Base-by-base conservation (phyloP, 2,329 filamentous ascomycete genomes). In the Aspergillus sp. region DNA sequence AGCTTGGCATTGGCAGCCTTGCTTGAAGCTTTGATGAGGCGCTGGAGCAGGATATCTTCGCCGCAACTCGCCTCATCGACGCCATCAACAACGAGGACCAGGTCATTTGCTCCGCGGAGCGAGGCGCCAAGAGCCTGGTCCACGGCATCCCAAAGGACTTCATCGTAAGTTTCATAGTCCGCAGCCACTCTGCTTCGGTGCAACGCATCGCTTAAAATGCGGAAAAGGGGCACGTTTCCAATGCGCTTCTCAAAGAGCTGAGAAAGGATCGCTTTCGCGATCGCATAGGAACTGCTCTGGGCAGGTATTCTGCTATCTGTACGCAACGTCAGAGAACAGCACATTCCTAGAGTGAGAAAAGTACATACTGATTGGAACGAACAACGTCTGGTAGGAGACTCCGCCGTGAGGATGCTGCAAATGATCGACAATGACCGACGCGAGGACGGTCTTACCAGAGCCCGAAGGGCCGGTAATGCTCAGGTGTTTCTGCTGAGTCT, bases 401-500 rank as follows among this genome's bases (percentile, higher is more conserved):
- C 76, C 76, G 9, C 70, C 72, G 38, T 79, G 74, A 4, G 75
- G 70, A 48, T 77, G 70, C 60, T 79, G 77, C 22, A 80, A 67
- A 56, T 74, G 71, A 47, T 80, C 77, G 9, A 74, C 68, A 52
- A 80, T 76, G 8, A 79, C 76, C 0, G 76, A 76, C 7, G 77
- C 72, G 23, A 77, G 55, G 2, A 79, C 71, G 2, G 75, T 75
- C 67, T 78, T 80, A 31, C 77, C 77, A 3, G 76, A 76, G 6
- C 77, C 77, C 8, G 76, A 66, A 50, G 73, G 69, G 22, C 77
- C 77, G 25, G 77, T 80, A 46, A 86, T 76, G 23, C 80, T 66
- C 34, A 86, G 69, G 2, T 79, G 74, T 15, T 76, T 74, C 31
- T 83, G 73, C 0, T 77, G 68, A 47, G 79, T 79, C 54, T 82